A percentile compares a stretch with the other conserved stretches of the same genome.
These are phyloP conservation scores for Umbelopsis sp. DNA, from an alignment of 192 early-diverging fungal species.

Conservation along the genomic window DNA sequence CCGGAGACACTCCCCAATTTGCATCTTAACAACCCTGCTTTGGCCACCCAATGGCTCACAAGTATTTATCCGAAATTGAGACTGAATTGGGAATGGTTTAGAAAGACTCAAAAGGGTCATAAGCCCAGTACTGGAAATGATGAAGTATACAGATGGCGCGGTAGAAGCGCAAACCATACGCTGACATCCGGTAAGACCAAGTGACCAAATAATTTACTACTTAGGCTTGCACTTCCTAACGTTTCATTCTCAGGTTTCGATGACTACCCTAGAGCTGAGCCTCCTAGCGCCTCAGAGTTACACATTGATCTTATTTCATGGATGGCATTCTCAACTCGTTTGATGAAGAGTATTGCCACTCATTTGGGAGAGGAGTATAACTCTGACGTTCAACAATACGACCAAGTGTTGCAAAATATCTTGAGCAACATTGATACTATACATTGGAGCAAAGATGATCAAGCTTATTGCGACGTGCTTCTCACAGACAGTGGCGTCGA, in stretches of 20 bases:
- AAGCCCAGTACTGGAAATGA: constrained; percentile 48
- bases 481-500: constrained; percentile 44
- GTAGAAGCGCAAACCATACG: constrained; percentile 80
- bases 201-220: neutral
- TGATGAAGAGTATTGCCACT: constrained; percentile 60
- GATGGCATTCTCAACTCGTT: constrained; percentile 65
- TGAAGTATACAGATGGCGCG: constrained; percentile 92
- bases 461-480: constrained; percentile 68
- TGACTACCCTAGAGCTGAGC: constrained; percentile 86
- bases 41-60: constrained; percentile 50
- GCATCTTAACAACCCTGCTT: constrained; percentile 44
- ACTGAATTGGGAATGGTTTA: constrained; percentile 80
- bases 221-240: neutral
- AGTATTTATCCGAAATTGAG: constrained; percentile 66
- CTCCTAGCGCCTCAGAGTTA: constrained; percentile 72
- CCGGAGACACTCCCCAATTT: constrained; percentile 29
- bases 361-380: constrained; percentile 51
- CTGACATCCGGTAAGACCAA: constrained; percentile 71
- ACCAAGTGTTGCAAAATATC: constrained; percentile 55
- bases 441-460: constrained; percentile 69
- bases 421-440: constrained; percentile 59
- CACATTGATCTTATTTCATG: constrained; percentile 83
- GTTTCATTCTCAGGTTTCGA: constrained; percentile 65
- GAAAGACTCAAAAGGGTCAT: constrained; percentile 75
- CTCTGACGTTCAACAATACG: constrained; percentile 61